Evolutionary conservation across 2,329 filamentous ascomycete species (phyloP).

Genomic region (Penicillium sp.): DNA sequence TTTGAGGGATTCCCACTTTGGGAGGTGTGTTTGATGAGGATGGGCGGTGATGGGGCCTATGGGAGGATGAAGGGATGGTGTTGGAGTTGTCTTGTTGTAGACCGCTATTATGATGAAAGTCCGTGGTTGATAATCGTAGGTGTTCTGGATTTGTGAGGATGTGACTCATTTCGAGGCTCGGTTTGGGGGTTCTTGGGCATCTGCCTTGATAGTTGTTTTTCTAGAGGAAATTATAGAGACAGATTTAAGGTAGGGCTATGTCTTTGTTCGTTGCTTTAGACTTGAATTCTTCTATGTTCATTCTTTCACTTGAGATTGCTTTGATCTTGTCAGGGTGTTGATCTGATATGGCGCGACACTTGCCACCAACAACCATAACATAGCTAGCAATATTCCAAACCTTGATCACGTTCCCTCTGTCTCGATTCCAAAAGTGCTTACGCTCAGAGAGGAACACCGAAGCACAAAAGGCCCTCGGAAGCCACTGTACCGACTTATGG

Average conservation of each 20-base stretch:
- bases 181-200: background rate
- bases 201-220: background rate
- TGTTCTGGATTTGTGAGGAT: background rate
- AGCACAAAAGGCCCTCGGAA: background rate
- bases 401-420: background rate
- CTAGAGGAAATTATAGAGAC: background rate
- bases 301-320: background rate
- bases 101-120: background rate
- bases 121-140: background rate
- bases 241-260: background rate
- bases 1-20: conserved; percentile 1
- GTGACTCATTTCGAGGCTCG: background rate
- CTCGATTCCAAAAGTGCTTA: too few species aligned
- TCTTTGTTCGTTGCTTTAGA: background rate
- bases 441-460: background rate
- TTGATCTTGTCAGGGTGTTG: background rate
- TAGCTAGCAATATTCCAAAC: too few species aligned
- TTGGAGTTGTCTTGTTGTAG: conserved; percentile 1
- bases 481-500: background rate
- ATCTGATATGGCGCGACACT: background rate
- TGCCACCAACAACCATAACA: too few species aligned
- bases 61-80: background rate
- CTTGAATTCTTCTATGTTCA: background rate
- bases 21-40: background rate
- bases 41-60: conserved; percentile 1